Base-by-base conservation (phyloP, 148 eudicot species). In the Cornus florida region DNA sequence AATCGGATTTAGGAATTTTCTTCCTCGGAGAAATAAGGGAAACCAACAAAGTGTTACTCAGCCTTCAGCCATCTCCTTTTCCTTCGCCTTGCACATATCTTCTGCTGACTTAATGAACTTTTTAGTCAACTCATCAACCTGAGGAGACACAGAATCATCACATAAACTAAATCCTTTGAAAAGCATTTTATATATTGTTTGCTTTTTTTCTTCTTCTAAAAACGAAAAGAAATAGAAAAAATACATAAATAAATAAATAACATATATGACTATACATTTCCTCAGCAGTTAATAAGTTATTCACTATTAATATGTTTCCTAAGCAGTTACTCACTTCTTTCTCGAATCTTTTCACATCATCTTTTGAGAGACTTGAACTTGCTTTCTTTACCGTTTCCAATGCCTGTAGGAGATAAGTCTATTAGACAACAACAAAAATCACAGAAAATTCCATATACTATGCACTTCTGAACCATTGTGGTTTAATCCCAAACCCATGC, bases 271-370 rank as follows among this genome's bases (percentile, higher is more conserved):
- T 28, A 28, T 28, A 0, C 28, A 28, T 53, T 12, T 48, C 53
- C 12, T 48, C 53, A 48, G 53, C 7, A 48, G 7, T 48, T 12
- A 53, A 53, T 53, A 12, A 53, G 17, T 53, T 53, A 43, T 53
- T 16, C 17, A 4, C 14, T 11, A 53, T 11, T 11, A 53, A 53
- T 14, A 16, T 1, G 19, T 53, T 48, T 53, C 59, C 19, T 53
- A 3, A 53, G 59, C 59, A 53, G 3, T 53, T 4, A 53, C 19
- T 53, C 59, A 91, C 99, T 70, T 95, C 97, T 88, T 95, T 95
- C 86, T 95, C 99, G 80, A 95, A 83, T 86, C 89, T 86, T 88
- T 95, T 93, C 31, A 89, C 92, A 75, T 85, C 85, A 81, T 95
- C 98, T 85, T 86, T 91, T 17, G 96, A 92, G 72, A 91, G 87